Evolutionary conservation across 1,284 basidiomycete species (phyloP), one percentile per base, ranked within the genome.

Genomic region (Afroboletus lepidellus): DNA sequence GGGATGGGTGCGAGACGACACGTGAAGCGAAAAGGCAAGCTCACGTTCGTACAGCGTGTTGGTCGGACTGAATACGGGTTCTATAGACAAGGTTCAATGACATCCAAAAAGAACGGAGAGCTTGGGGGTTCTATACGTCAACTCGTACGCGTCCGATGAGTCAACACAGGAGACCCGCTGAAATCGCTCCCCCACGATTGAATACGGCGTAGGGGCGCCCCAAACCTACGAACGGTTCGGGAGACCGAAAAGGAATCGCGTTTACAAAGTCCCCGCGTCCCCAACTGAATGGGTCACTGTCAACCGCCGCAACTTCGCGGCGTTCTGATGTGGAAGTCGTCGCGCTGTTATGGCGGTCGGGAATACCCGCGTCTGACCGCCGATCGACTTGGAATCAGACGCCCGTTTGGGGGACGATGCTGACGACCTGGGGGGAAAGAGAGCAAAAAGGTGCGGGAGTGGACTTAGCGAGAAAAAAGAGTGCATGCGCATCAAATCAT

Each of bases 121-220:
- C 12, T 12, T 25, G 48, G 38, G 48, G 38, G 20, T 44, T 46
- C 36, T 52, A 57, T 36, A 65, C 60, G 51, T 63, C 57, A 58
- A 50, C 27, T 36, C 18, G 42, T 41, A 43, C 37, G 48, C 15
- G 12, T 34, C 24, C 23, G 43, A 55, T 64, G 46, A 60, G 37
- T 62, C 27, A 60, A 38, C 8, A 18, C 8, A 25, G 30, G 29
- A 43, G 30, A 21, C 25, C 41, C 37, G 45, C 44, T 34, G 33
- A 50, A 29, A 36, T 44, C 42, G 29, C 37, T 29, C 44, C 39
- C 41, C n/a, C n/a, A n/a, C n/a, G n/a, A 30, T 51, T 50, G 37
- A 23, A 55, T 50, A 44, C 44, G 60, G 57, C 57, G 48, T 23
- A 54, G 47, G 30, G 63, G 64, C 62, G 59, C 50, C 49, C 32